phyloP scores from a whole-genome alignment of 257 asterid genomes.

The Buddleja alternifolia region DNA sequence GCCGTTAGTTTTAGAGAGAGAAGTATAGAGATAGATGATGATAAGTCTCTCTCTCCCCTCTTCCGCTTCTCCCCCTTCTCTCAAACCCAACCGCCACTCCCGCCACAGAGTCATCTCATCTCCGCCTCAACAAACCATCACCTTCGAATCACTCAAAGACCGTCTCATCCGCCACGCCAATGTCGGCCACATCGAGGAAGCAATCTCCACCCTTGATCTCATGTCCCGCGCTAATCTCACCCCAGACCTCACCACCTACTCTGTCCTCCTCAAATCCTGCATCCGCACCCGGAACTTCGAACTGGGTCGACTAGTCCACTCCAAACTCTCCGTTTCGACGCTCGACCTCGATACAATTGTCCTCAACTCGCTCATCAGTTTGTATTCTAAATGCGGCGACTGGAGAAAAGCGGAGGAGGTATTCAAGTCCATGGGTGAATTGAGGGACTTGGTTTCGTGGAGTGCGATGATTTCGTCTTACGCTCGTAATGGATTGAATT shows the following conservation, averaged over 20 bases:
- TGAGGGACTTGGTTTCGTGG: conserved; percentile 83
- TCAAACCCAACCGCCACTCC: conserved; percentile 36
- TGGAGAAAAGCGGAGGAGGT: conserved; percentile 61
- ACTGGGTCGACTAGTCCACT: conserved; percentile 59
- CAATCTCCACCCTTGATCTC: conserved; percentile 73
- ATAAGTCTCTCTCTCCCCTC: conserved; percentile 52
- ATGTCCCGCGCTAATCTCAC: conserved; percentile 54
- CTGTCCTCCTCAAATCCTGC: conserved; percentile 90
- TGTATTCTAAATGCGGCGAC: conserved; percentile 78
- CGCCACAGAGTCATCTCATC: conserved; percentile 36
- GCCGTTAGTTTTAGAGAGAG: background rate
- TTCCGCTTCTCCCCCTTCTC: conserved; percentile 38
- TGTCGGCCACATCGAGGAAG: conserved; percentile 63
- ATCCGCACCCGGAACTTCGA: conserved; percentile 70
- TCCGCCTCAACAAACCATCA: conserved; percentile 30
- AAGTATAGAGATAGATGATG: too few relatives aligned
- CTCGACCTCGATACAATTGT: conserved; percentile 60
- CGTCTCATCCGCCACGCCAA: conserved; percentile 60
- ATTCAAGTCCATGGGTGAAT: conserved; percentile 60
- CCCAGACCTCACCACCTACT: conserved; percentile 76
- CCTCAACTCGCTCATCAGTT: conserved; percentile 79
- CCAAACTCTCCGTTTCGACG: conserved; percentile 48
- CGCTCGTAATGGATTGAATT: conserved; percentile 52
- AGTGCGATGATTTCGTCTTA: conserved; percentile 91
- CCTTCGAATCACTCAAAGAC: conserved; percentile 62